These are phyloP conservation scores for Allomyces macrogynus DNA, from an alignment of 192 early-diverging fungal genomes.

Conservation along the genomic window DNA sequence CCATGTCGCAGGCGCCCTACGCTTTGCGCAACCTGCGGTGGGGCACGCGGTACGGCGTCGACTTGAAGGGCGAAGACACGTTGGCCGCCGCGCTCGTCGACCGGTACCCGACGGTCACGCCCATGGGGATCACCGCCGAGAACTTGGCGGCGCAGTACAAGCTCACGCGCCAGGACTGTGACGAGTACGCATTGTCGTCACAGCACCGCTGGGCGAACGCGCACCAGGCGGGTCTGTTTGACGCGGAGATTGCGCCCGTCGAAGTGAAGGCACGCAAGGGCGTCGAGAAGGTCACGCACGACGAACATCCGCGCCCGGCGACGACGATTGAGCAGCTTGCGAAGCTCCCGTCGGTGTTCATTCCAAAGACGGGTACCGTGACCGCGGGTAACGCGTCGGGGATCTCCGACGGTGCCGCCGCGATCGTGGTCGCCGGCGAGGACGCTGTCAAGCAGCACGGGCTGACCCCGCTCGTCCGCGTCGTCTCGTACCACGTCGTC, in stretches of 20 bases:
- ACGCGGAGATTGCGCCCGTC: conserved; percentile 62
- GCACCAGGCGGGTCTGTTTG: conserved; percentile 50
- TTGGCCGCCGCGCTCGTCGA: conserved; percentile 66
- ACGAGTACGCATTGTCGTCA: conserved; percentile 56
- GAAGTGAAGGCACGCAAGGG: conserved; percentile 50
- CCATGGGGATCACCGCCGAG: conserved; percentile 93
- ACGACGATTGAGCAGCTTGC: conserved; percentile 55
- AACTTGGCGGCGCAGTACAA: conserved; percentile 69
- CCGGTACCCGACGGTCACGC: conserved; percentile 54
- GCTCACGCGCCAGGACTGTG: conserved; percentile 61
- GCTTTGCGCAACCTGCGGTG: conserved; percentile 57
- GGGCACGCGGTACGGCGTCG: conserved; percentile 69
- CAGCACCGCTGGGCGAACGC: conserved; percentile 81
- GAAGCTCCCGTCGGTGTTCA: conserved; percentile 71
- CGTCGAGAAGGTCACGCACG: conserved; percentile 41
- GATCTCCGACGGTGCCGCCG: conserved; percentile 83
- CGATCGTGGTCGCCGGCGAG: conserved; percentile 67
- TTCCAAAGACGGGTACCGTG: conserved; percentile 64
- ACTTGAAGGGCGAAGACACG: conserved; percentile 77
- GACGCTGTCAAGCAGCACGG: conserved; percentile 57
- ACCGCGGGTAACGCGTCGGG: conserved; percentile 91
- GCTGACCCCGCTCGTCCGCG: conserved; percentile 64
- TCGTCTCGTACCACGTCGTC: conserved; percentile 62
- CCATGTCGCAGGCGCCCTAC: conserved; percentile 85
- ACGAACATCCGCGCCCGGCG: conserved; percentile 82